Evolutionary conservation across 352 stramenopile genomes (phyloP).

Genomic region (Globisporangium viniferum): DNA sequence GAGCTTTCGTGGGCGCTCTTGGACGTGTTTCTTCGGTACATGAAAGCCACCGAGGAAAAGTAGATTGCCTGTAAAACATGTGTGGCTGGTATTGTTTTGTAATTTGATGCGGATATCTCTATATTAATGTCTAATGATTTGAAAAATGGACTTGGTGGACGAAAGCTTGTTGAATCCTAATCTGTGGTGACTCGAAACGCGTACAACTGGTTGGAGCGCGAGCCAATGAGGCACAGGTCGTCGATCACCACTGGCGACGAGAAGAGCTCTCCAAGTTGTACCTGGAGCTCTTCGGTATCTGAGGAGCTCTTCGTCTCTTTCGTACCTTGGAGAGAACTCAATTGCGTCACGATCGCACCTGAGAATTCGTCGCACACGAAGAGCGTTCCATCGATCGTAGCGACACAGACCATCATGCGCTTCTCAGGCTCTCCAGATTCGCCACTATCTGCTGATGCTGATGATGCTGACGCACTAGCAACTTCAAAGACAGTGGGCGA

Average conservation of each 20-base stretch:
- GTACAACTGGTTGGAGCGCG: constrained; percentile 44
- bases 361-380: constrained; percentile 40
- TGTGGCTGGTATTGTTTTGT: neutral
- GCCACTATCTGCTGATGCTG: neutral
- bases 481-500: constrained; percentile 34
- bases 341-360: constrained; percentile 24
- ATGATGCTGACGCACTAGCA: neutral
- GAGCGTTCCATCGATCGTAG: constrained; percentile 36
- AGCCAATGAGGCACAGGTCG: constrained; percentile 44
- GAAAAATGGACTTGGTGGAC: neutral
- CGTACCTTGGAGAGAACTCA: neutral
- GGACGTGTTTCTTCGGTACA: constrained; percentile 22
- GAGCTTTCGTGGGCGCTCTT: constrained; percentile 15
- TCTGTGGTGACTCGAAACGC: constrained; percentile 16
- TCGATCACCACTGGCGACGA: constrained; percentile 50
- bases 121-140: neutral
- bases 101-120: neutral
- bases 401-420: constrained; percentile 35
- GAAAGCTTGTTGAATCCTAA: neutral
- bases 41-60: neutral
- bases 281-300: neutral
- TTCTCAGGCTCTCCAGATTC: neutral
- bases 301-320: neutral
- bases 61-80: neutral
- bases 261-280: constrained; percentile 41